A percentile compares a stretch with the other conserved stretches of the same genome.
phyloP scores from a whole-genome alignment of 1,284 basidiomycete genomes.

The Singerocomus inundabilis region DNA sequence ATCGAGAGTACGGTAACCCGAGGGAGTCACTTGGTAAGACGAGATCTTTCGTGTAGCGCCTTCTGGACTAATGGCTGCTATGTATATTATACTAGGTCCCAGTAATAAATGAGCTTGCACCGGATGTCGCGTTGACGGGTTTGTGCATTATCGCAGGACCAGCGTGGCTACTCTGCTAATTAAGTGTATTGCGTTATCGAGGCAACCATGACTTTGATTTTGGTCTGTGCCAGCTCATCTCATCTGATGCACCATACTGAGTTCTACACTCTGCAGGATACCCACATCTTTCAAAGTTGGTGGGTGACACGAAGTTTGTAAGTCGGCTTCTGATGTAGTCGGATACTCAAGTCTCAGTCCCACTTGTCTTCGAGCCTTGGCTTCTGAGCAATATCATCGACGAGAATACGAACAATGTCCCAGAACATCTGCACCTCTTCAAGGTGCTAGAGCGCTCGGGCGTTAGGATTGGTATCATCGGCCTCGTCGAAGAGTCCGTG shows the following conservation, averaged over 20 bases:
- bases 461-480: slow-evolving; percentile 62
- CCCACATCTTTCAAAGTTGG: slow-evolving; percentile 75
- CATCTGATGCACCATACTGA: slow-evolving; percentile 6
- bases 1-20: slow-evolving; percentile 86
- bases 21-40: slow-evolving; percentile 85
- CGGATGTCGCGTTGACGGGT: slow-evolving; percentile 70
- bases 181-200: slow-evolving; percentile 19
- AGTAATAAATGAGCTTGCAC: slow-evolving; percentile 72
- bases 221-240: slow-evolving; percentile 24
- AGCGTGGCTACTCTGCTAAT: slow-evolving; percentile 1
- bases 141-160: background rate
- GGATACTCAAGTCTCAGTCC: background rate
- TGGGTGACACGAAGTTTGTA: slow-evolving; percentile 58
- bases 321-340: slow-evolving; percentile 32
- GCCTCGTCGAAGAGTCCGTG: slow-evolving; percentile 66
- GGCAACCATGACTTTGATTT: slow-evolving; percentile 70
- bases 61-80: background rate
- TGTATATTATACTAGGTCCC: slow-evolving; percentile 58
- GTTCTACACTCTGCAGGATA: slow-evolving; percentile 53
- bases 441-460: slow-evolving; percentile 56
- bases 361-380: slow-evolving; percentile 44
- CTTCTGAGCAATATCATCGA: slow-evolving; percentile 61
- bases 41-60: background rate
- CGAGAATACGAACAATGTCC: slow-evolving; percentile 45
- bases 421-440: slow-evolving; percentile 49